Evolutionary conservation across 2,329 filamentous ascomycete species (phyloP).

Genomic region (Ilyonectria mors-panacis): DNA sequence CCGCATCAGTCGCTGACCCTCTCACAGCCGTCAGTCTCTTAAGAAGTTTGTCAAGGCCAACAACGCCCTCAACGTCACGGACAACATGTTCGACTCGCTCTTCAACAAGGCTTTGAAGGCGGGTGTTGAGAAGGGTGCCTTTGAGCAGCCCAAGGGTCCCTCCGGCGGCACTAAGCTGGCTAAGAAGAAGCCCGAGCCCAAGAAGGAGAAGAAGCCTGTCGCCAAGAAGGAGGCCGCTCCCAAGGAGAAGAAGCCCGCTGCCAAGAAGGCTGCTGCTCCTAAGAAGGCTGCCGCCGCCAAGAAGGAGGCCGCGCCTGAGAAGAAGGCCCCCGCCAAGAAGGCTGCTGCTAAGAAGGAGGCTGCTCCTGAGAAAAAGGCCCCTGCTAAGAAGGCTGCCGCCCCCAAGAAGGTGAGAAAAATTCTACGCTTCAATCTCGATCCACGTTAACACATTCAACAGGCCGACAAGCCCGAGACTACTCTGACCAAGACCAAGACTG

Average conservation of each 20-base stretch:
- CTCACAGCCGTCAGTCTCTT: slow-evolving; percentile 68
- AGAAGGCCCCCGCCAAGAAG: slow-evolving; percentile 52
- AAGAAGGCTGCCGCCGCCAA: slow-evolving; percentile 52
- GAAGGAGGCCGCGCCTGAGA: slow-evolving; percentile 48
- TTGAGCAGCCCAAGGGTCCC: slow-evolving; percentile 91
- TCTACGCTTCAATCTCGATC: not conserved
- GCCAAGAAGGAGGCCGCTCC: slow-evolving; percentile 51
- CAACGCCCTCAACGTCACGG: slow-evolving; percentile 63
- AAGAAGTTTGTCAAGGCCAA: slow-evolving; percentile 74
- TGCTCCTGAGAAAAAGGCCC: slow-evolving; percentile 46
- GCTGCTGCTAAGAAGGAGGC: slow-evolving; percentile 49
- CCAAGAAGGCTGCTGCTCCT: slow-evolving; percentile 52
- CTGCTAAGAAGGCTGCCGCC: slow-evolving; percentile 45
- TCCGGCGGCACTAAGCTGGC: slow-evolving; percentile 94
- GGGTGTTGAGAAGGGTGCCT: slow-evolving; percentile 89
- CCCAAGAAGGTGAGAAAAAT: slow-evolving; percentile 39
- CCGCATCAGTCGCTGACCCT: slow-evolving; percentile 32
- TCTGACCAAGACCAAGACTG: slow-evolving; percentile 87
- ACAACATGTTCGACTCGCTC: slow-evolving; percentile 77
- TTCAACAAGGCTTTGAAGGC: slow-evolving; percentile 89
- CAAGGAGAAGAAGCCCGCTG: slow-evolving; percentile 53
- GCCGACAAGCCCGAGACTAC: slow-evolving; percentile 66
- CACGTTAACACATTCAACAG: slow-evolving; percentile 6
- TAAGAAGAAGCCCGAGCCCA: slow-evolving; percentile 75
- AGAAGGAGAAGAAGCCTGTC: slow-evolving; percentile 55